A percentile compares a stretch with the other conserved stretches of the same genome.
These are phyloP conservation scores for Monosporascus sp. DNA, from an alignment of 2,329 filamentous ascomycete species.

Conservation along the genomic window DNA sequence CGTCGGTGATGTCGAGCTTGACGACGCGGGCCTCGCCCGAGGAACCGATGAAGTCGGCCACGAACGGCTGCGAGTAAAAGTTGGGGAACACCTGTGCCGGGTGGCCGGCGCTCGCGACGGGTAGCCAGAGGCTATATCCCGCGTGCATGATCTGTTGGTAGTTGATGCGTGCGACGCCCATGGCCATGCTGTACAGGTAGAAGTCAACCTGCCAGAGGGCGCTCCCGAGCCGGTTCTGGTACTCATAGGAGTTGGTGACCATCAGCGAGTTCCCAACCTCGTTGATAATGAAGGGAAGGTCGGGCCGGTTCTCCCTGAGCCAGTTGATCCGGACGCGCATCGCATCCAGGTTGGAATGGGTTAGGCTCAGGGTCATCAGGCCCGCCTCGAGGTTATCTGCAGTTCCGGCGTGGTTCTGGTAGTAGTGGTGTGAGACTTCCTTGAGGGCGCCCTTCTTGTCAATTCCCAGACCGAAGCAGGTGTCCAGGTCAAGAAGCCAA, in stretches of 20 bases:
- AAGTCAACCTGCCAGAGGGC: slow-evolving; percentile 33
- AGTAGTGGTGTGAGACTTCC: slow-evolving; percentile 33
- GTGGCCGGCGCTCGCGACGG: slow-evolving; percentile 22
- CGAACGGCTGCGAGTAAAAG: slow-evolving; percentile 32
- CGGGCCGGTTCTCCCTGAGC: slow-evolving; percentile 25
- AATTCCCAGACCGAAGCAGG: slow-evolving; percentile 28
- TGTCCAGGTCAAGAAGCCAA: slow-evolving; percentile 23
- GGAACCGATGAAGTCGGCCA: slow-evolving; percentile 30
- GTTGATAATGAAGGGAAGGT: slow-evolving; percentile 28
- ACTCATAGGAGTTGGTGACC: slow-evolving; percentile 25
- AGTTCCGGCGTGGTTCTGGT: slow-evolving; percentile 27
- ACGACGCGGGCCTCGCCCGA: slow-evolving; percentile 24
- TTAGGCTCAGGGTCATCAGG: slow-evolving; percentile 26
- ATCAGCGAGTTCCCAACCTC: slow-evolving; percentile 32
- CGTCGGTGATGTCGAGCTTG: slow-evolving; percentile 10
- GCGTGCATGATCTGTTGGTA: slow-evolving; percentile 34
- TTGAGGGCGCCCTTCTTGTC: slow-evolving; percentile 26
- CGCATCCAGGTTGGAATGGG: slow-evolving; percentile 25
- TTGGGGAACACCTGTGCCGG: slow-evolving; percentile 29
- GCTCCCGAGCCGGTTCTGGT: slow-evolving; percentile 29
- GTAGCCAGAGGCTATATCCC: slow-evolving; percentile 25
- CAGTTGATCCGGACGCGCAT: slow-evolving; percentile 26
- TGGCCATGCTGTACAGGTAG: slow-evolving; percentile 29
- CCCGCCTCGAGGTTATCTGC: slow-evolving; percentile 22
- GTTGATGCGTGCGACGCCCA: slow-evolving; percentile 31